These are phyloP conservation scores for Ogataea hybrid DNA, from an alignment of 1,139 yeast genomes.

Conservation along the genomic window DNA sequence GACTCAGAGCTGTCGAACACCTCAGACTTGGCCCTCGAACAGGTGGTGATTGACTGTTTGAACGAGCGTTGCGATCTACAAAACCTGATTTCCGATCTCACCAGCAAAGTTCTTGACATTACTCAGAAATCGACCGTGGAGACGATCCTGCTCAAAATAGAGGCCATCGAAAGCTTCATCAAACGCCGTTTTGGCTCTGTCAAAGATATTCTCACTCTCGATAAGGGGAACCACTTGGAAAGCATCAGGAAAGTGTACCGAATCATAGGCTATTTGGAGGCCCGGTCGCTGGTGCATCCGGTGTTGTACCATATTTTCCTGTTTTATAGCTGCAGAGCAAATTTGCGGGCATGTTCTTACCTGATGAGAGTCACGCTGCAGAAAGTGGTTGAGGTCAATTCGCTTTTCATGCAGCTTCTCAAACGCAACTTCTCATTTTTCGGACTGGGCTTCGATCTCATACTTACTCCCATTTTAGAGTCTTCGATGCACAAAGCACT, in stretches of 20 bases:
- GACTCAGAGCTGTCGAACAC: slow-evolving; percentile 24
- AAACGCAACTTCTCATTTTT: slow-evolving; percentile 21
- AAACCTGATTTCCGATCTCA: slow-evolving; percentile 15
- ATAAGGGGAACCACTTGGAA: slow-evolving; percentile 15
- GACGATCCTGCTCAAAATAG: slow-evolving; percentile 15
- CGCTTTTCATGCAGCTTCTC: slow-evolving; percentile 23
- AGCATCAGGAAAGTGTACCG: slow-evolving; percentile 25
- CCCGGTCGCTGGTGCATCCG: slow-evolving; percentile 25
- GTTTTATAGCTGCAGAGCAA: slow-evolving; percentile 23
- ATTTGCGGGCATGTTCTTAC: slow-evolving; percentile 22
- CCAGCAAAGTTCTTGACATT: slow-evolving; percentile 23
- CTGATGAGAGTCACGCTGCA: slow-evolving; percentile 17
- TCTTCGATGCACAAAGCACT: slow-evolving; percentile 30
- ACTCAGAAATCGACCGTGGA: slow-evolving; percentile 20
- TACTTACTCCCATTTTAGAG: slow-evolving; percentile 27
- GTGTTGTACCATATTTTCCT: slow-evolving; percentile 27
- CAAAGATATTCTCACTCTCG: slow-evolving; percentile 19
- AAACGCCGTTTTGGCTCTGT: slow-evolving; percentile 19
- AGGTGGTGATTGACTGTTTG: slow-evolving; percentile 23
- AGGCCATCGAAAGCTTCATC: slow-evolving; percentile 19
- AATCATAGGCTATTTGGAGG: slow-evolving; percentile 23
- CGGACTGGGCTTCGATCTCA: slow-evolving; percentile 30
- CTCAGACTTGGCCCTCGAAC: slow-evolving; percentile 27
- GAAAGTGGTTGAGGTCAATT: slow-evolving; percentile 20
- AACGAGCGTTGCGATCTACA: slow-evolving; percentile 18